Evolutionary conservation across 352 stramenopile species (phyloP).

Genomic region (Aphanomyces astaci): DNA sequence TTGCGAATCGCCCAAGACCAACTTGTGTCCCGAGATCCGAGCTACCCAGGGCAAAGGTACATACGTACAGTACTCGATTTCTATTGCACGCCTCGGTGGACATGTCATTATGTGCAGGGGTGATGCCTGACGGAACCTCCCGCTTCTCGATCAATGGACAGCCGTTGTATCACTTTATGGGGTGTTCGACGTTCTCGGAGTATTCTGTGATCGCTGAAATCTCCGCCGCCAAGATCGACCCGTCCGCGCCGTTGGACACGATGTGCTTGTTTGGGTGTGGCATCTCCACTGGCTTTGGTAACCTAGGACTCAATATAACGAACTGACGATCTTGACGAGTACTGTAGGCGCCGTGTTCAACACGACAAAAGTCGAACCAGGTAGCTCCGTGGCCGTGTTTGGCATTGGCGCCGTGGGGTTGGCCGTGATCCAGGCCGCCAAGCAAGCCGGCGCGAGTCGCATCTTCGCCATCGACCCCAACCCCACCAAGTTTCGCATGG

Average conservation of each 20-base stretch:
- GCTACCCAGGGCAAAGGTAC: conserved; percentile 60
- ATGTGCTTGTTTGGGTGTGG: conserved; percentile 43
- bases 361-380: conserved; percentile 67
- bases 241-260: conserved; percentile 70
- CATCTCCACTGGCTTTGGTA: conserved; percentile 33
- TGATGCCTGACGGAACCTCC: conserved; percentile 49
- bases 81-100: too few relatives aligned
- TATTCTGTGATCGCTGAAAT: conserved; percentile 87
- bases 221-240: conserved; percentile 81
- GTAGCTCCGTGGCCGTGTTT: conserved; percentile 78
- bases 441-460: conserved; percentile 16
- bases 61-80: background rate
- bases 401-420: conserved; percentile 85
- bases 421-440: conserved; percentile 56
- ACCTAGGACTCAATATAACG: background rate
- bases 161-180: conserved; percentile 56
- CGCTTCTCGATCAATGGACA: conserved; percentile 44
- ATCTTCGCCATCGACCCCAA: conserved; percentile 26
- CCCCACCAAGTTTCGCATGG: conserved; percentile 21
- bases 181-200: conserved; percentile 82
- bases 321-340: background rate
- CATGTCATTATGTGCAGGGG: conserved; percentile 27
- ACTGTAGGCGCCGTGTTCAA: conserved; percentile 79
- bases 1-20: conserved; percentile 81
- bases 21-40: conserved; percentile 82